Evolutionary conservation across 257 asterid species (phyloP), one percentile per base, ranked within the genome.

Genomic region (Nicotiana otophora): DNA sequence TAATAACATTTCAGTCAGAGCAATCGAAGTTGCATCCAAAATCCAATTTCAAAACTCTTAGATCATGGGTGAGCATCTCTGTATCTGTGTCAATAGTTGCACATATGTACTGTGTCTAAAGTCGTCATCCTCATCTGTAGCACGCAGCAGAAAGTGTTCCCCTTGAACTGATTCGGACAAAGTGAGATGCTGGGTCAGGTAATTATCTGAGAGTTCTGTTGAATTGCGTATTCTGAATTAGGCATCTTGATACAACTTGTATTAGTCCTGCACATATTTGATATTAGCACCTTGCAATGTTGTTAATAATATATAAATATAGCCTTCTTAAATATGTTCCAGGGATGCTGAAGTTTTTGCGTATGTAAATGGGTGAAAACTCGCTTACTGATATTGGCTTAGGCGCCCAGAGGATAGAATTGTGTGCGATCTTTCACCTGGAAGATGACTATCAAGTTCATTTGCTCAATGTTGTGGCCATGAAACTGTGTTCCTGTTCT

Each of bases 101-200:
- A 54, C 70, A 46, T 65, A 64, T 23, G 78, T 74, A 31, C 64
- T 57, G 79, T 12, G 58, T 82, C 69, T 77, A 69, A 77, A 66
- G 54, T 53, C 82, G 39, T 30, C 60, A 66, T 76, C 55, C 53
- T 65, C 72, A 76, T 78, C 67, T 83, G 51, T 83, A 94, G 98
- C 57, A 88, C 84, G 98, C 98, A 30, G 79, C 83, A 85, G 96
- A 94, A 88, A 94, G 95, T 79, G 83, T 94, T 64, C 97, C 97
- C 5, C 79, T 94, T 82, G 98, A 94, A 83, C 88, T 94, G 86
- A 93, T 92, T 77, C 93, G 96, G 12, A 86, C 92, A 69, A 88
- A 78, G 83, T 92, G 92, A 93, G 84, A 86, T 79, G 84, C 75
- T 83, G 64, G 4, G 77, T 70, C 80, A 87, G 97, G 93, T 91